Evolutionary conservation across 768 basidiomycete genomes (phyloP), one percentile per base, ranked within the genome.

Genomic region (Russula sp.): DNA sequence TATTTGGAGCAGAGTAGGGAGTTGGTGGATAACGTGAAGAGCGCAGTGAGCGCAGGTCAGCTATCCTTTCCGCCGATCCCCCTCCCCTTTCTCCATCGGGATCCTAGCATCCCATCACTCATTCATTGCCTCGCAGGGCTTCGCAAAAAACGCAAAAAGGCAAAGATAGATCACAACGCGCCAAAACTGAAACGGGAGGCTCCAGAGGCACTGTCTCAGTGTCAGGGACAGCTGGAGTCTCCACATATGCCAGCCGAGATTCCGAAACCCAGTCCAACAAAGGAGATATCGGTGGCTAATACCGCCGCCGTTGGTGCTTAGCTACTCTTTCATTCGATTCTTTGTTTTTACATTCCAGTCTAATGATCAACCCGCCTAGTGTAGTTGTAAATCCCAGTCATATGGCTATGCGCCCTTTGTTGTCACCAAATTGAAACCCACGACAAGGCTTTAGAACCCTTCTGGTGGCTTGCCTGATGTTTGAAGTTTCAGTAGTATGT

Each of bases 1-100:
- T 99, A 88, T 70, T 71, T 99, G 42, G 94, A 98, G 71, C 87
- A 96, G 75, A 93, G 87, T 68, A 79, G 83, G 72, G 93, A 97
- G 69, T 83, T 98, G 32, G 90, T 93, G 2, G 94, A 96, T 66
- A 85, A 81, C 65, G 95, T 98, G 34, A 90, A 91, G 77, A 92
- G 80, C 59, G 96, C 96, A 4, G 96, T 99, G 13, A 79, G 86
- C 50, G 81, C 83, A 41, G 96, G 92, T 92, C 71, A 66, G 80
- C 32, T 10, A 20, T 34, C 16, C 25, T 14, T 14, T 35, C 25
- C 25, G 25, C 25, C 25, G 25, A 29, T 14, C 73, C 16, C 13
- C 32, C 35, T 29, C 11, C 0, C 38, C 60, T 69, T 63, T 65
- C 68, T 56, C 67, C 69, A 56, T 66, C 58, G 50, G 70, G 39